These are phyloP conservation scores for Yarrowia galli DNA, from an alignment of 1,139 yeast species.

Conservation along the genomic window DNA sequence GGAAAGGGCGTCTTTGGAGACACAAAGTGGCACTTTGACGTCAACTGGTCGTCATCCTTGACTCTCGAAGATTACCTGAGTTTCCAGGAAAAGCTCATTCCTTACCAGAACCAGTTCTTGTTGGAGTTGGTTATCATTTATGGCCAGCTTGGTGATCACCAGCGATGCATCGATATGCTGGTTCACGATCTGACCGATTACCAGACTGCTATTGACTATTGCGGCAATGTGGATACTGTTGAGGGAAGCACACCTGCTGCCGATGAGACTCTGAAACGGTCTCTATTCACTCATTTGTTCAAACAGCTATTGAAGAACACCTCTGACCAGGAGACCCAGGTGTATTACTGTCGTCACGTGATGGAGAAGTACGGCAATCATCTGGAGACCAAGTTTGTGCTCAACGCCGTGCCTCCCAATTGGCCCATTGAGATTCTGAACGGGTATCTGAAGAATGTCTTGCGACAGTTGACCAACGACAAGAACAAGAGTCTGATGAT, in stretches of 20 bases:
- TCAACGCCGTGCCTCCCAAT: conserved; percentile 48
- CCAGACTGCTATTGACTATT: conserved; percentile 50
- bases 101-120: conserved; percentile 44
- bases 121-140: conserved; percentile 51
- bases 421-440: conserved; percentile 51
- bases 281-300: conserved; percentile 47
- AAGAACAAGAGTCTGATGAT: conserved; percentile 44
- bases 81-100: conserved; percentile 11
- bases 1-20: conserved; percentile 24
- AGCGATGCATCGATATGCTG: conserved; percentile 50
- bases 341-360: conserved; percentile 46
- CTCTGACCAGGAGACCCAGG: conserved; percentile 43
- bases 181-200: conserved; percentile 50
- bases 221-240: conserved; percentile 45
- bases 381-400: conserved; percentile 48
- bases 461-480: conserved; percentile 44
- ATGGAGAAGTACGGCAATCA: conserved; percentile 49
- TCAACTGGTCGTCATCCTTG: conserved; percentile 18
- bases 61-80: conserved; percentile 12
- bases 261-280: conserved; percentile 24
- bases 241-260: conserved; percentile 2
- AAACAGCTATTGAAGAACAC: conserved; percentile 46
- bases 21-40: conserved; percentile 23
- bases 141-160: conserved; percentile 50
- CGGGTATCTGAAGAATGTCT: conserved; percentile 45